Percentiles rank a stretch among this genome's conserved stretches.
Conservation (phyloP, 2,329 filamentous ascomycete species). For the Scedosporium dehoogii region DNA sequence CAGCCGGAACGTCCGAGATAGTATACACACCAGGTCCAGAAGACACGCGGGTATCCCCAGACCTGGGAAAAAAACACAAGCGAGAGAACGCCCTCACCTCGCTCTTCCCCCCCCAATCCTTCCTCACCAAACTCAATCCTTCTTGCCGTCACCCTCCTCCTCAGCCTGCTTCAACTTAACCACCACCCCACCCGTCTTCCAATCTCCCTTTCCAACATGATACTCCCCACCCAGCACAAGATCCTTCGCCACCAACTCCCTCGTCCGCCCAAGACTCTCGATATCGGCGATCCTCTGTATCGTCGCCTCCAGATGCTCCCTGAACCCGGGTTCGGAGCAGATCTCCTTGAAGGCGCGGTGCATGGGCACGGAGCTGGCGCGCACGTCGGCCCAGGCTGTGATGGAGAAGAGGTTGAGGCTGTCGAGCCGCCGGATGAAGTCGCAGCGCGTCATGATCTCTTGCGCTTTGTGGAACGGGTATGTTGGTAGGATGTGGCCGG, state of each 20-base stretch:
- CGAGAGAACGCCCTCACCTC: not conserved
- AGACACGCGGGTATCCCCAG: not conserved
- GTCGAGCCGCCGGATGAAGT: constrained; percentile 90
- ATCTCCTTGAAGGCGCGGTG: constrained; percentile 83
- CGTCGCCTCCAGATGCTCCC: constrained; percentile 71
- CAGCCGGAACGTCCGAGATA: not conserved
- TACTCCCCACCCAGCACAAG: constrained; percentile 79
- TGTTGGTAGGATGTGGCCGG: constrained; percentile 68
- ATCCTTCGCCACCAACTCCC: constrained; percentile 92
- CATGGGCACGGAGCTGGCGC: constrained; percentile 94
- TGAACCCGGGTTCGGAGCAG: constrained; percentile 66
- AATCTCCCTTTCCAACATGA: constrained; percentile 39
- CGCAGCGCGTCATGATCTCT: constrained; percentile 88
- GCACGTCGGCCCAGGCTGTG: constrained; percentile 73
- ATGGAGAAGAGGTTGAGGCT: constrained; percentile 94
- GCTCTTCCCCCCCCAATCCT: not conserved
- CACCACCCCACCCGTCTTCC: constrained; percentile 21
- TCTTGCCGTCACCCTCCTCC: constrained; percentile 17
- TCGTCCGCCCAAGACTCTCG: constrained; percentile 85
- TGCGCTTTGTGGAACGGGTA: constrained; percentile 75
- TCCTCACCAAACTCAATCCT: not conserved
- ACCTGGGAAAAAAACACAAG: not conserved
- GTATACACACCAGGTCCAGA: not conserved
- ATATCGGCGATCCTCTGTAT: constrained; percentile 83
- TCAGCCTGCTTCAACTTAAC: constrained; percentile 34